phyloP scores from a whole-genome alignment of 2,329 filamentous ascomycete genomes.

The Aspergillus latus region DNA sequence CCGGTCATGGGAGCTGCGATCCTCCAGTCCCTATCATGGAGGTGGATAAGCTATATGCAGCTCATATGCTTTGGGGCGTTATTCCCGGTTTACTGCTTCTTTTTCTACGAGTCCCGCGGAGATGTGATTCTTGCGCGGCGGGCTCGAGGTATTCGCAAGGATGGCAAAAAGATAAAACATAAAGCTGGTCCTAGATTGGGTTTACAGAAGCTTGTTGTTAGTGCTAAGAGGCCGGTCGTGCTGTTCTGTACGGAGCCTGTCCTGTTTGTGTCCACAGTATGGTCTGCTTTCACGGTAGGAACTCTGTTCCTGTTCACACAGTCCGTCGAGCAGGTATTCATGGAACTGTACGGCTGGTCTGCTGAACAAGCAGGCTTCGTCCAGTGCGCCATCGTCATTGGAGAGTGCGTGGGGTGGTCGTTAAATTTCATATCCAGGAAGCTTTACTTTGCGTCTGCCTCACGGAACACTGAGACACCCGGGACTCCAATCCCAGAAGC shows the following conservation, averaged over 20 bases:
- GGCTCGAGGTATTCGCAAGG: constrained; percentile 37
- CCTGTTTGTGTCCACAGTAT: constrained; percentile 44
- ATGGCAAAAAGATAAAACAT: constrained; percentile 29
- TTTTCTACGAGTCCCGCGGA: constrained; percentile 44
- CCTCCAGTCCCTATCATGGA: constrained; percentile 11
- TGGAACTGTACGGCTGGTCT: constrained; percentile 30
- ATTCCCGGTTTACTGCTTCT: constrained; percentile 41
- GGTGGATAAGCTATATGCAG: constrained; percentile 30
- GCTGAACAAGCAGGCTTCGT: constrained; percentile 38
- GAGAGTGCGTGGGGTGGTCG: constrained; percentile 42
- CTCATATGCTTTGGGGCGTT: constrained; percentile 41
- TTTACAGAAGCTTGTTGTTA: constrained; percentile 31
- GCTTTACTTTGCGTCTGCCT: constrained; percentile 30
- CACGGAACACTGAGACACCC: constrained; percentile 40
- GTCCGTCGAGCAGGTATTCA: constrained; percentile 45
- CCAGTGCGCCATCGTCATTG: constrained; percentile 44
- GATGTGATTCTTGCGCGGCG: constrained; percentile 41
- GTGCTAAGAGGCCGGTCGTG: constrained; percentile 36
- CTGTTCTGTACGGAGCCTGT: constrained; percentile 47
- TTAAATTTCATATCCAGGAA: constrained; percentile 26
- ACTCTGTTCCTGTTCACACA: constrained; percentile 47
- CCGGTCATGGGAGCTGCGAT: constrained; percentile 47
- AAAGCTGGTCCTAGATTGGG: constrained; percentile 28
- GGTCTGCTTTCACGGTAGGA: constrained; percentile 47
- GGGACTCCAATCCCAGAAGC: constrained; percentile 46